phyloP scores from a whole-genome alignment of 257 asterid genomes.

The Solanum commersonii region DNA sequence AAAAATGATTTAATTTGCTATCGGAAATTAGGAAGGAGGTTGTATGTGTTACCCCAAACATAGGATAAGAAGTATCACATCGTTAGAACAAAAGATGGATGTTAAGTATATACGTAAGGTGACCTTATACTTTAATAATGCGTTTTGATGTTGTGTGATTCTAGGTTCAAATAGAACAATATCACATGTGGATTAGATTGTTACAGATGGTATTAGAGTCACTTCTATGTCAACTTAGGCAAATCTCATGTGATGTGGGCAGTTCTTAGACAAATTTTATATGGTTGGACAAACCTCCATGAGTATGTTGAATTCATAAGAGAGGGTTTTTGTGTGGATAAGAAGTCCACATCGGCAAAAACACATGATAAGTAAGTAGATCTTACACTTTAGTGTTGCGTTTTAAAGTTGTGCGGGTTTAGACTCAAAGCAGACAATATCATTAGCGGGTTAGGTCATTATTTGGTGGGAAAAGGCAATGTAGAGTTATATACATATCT shows the following conservation, averaged over 20 bases:
- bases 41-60: background rate
- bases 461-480: no score
- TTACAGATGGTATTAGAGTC: background rate
- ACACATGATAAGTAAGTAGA: no score
- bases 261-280: no score
- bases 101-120: background rate
- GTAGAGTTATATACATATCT: no score
- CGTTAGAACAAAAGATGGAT: no score
- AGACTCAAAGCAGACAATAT: no score
- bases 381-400: no score
- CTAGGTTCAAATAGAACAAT: background rate
- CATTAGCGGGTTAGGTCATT: no score
- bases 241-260: background rate
- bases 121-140: background rate
- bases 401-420: no score
- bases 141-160: background rate
- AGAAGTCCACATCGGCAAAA: background rate
- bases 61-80: no score
- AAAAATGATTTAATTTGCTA: background rate
- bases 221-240: background rate
- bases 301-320: background rate
- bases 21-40: background rate
- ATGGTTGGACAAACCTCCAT: background rate
- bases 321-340: background rate
- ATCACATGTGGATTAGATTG: background rate